These are phyloP conservation scores for Infundibulicybe gibba DNA, from an alignment of 768 basidiomycete species.

Conservation along the genomic window DNA sequence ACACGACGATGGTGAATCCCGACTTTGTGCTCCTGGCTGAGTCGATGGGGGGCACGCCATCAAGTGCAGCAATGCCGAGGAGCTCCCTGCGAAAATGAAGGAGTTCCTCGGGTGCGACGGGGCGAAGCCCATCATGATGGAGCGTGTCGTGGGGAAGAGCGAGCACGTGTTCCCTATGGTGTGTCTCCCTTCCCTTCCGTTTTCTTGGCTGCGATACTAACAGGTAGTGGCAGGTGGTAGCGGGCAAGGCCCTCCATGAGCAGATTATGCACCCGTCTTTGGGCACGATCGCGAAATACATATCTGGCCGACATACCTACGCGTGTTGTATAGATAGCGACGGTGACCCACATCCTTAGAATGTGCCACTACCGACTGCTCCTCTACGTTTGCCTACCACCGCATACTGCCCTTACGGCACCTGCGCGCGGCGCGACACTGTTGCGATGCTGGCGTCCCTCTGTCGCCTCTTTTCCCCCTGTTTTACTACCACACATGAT, in stretches of 20 bases:
- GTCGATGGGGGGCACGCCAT: conserved; percentile 94
- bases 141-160: conserved; percentile 79
- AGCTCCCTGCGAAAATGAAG: conserved; percentile 95
- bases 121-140: conserved; percentile 83
- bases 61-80: conserved; percentile 61
- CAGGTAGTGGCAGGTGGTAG: conserved; percentile 58
- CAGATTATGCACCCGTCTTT: conserved; percentile 73
- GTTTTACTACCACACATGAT: no score
- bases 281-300: conserved; percentile 13
- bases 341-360: conserved; percentile 89
- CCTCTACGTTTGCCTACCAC: no score
- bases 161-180: conserved; percentile 95
- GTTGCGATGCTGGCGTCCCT: no score
- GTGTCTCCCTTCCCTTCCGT: conserved; percentile 10
- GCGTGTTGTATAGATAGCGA: conserved; percentile 74
- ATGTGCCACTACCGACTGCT: conserved; percentile 56
- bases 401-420: no score
- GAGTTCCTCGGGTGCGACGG: conserved; percentile 96
- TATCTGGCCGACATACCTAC: conserved; percentile 4
- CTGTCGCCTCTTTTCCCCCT: no score
- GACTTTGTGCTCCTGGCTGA: conserved; percentile 91
- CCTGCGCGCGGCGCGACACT: no score
- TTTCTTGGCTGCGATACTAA: conserved; percentile 2
- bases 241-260: conserved; percentile 93
- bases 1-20: conserved; percentile 94